Evolutionary conservation across 1,139 yeast genomes (phyloP), one percentile per base, ranked within the genome.

Genomic region (Pichia sp.): DNA sequence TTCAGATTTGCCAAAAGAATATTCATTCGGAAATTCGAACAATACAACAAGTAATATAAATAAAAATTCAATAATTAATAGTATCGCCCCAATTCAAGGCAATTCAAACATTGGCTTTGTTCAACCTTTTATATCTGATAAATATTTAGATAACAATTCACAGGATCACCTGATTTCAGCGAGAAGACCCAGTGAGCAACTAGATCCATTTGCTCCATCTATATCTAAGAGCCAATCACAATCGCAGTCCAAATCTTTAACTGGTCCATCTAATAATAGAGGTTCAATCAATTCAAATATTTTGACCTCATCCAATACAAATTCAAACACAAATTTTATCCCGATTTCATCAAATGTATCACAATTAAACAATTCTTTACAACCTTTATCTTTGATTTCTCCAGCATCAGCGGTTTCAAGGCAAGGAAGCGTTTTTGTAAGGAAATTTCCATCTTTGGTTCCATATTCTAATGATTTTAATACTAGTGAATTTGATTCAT

Each of bases 121-220:
- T 28, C 50, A 47, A 32, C 48, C 45, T 3, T 44, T 40, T 24
- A 24, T 26, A 11, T 2, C 37, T 4, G 40, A 36, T 3, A 40
- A 34, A 34, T 35, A 35, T 11, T 27, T 27, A n/a, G 32, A 31
- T 27, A 12, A 28, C 2, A 47, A 39, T 22, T 32, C 54, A 2
- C 44, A 34, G 22, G 62, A 62, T 39, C 62, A 55, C 33, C 46
- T 61, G 46, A 51, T 56, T 26, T 40, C 51, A 12, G 50, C 48
- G 23, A 59, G 74, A 48, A 58, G 74, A 41, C 71, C 69, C 22
- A 67, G 73, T 41, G 75, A 70, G 51, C 74, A 69, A 41, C 47
- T 70, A 38, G 75, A 71, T 42, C 71, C 74, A 2, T 71, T 70
- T 42, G 65, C 71, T 3, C 57, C 33, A 22, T 24, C 35, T 8